Evolutionary conservation across 371 early-diverging fungal genomes (phyloP), one percentile per base, ranked within the genome.

Genomic region (Blyttiomyces sp.): DNA sequence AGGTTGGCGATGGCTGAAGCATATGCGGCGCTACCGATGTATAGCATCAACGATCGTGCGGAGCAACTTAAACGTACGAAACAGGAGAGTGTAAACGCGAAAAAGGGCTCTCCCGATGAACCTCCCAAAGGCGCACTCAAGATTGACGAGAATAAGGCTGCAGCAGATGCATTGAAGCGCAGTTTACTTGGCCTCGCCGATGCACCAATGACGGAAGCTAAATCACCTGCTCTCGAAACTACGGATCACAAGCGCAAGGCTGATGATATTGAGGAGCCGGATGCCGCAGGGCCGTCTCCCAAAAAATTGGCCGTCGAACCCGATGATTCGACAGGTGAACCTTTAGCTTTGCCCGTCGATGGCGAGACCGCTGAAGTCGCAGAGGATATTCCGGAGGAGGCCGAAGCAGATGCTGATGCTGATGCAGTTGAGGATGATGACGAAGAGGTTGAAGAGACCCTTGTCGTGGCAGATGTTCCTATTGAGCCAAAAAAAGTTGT

Each of bases 111-210:
- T 1, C 3, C 43, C 30, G 45, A 16, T 13, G 54, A 52, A 17
- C 24, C 53, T 27, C 27, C 31, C 1, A 23, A 21, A 6, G 61
- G 54, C 31, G 46, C 39, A 39, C 39, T 39, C 39, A 39, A 39
- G 39, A 39, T 34, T 28, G 65, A 39, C 16, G 65, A 49, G 16
- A 67, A 73, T 51, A 63, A 61, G 35, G 69, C 72, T 26, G 72
- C 69, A 19, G 72, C 72, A 3, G 61, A 72, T 19, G 63, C 64
- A 30, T 57, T 71, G 35, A 57, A 64, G 33, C 21, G 16, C 26
- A 39, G 52, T 27, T 48, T 62, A 28, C 35, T 31, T 23, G 56
- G 56, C n/a, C n/a, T n/a, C n/a, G n/a, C n/a, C n/a, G n/a, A n/a
- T n/a, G n/a, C n/a, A n/a, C n/a, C n/a, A n/a, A n/a, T n/a, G n/a